Evolutionary conservation across 2,329 filamentous ascomycete species (phyloP).

Genomic region (Dothideomycetes sp.): DNA sequence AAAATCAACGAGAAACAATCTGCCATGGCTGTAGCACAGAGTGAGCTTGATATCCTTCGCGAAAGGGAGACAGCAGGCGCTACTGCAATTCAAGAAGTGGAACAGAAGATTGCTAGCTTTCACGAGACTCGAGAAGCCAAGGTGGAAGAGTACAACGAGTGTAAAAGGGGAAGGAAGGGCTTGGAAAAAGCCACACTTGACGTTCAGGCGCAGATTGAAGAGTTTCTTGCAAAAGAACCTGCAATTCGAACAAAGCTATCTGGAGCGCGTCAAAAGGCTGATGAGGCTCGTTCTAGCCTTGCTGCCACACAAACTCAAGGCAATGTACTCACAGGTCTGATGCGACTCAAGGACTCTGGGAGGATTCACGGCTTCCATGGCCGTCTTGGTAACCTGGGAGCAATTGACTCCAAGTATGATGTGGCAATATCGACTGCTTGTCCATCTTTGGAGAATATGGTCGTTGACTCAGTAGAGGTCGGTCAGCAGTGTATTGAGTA

Average conservation of each 20-base stretch:
- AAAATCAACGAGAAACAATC: slow-evolving; percentile 97
- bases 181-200: slow-evolving; percentile 66
- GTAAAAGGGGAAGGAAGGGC: slow-evolving; percentile 58
- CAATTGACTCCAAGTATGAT: slow-evolving; percentile 89
- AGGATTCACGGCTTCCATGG: slow-evolving; percentile 97
- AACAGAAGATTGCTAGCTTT: slow-evolving; percentile 66
- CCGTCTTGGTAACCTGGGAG: slow-evolving; percentile 82
- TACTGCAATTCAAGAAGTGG: slow-evolving; percentile 70
- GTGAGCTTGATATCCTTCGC: slow-evolving; percentile 80
- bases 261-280: slow-evolving; percentile 82
- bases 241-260: slow-evolving; percentile 76
- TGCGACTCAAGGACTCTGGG: slow-evolving; percentile 91
- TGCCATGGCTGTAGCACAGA: slow-evolving; percentile 85
- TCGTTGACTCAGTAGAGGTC: slow-evolving; percentile 90
- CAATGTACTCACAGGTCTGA: slow-evolving; percentile 70
- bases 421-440: slow-evolving; percentile 98
- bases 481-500: slow-evolving; percentile 98
- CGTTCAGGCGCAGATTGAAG: slow-evolving; percentile 60
- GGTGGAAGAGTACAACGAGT: slow-evolving; percentile 61
- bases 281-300: slow-evolving; percentile 85
- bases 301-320: slow-evolving; percentile 85
- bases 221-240: slow-evolving; percentile 67
- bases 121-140: slow-evolving; percentile 63
- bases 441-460: slow-evolving; percentile 83
- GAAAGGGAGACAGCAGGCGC: slow-evolving; percentile 84